These are phyloP conservation scores for Trichoderma atroviride DNA, from an alignment of 2,329 filamentous ascomycete genomes.

Conservation along the genomic window DNA sequence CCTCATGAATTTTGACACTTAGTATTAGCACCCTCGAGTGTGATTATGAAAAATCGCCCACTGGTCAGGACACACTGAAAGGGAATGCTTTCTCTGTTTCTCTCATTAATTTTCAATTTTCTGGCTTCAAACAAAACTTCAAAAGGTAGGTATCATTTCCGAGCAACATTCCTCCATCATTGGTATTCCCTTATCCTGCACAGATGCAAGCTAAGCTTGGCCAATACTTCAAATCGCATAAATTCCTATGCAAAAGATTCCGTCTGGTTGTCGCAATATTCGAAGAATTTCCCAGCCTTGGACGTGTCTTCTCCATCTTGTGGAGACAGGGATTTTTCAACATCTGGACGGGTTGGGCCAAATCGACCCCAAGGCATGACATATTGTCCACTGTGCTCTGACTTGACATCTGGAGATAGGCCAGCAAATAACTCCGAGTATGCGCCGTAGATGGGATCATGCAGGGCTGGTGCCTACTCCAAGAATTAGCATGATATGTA, in stretches of 20 bases:
- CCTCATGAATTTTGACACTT: too few relatives aligned
- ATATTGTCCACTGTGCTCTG: slow-evolving; percentile 32
- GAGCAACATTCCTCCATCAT: not conserved
- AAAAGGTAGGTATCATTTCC: not conserved
- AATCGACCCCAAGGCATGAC: slow-evolving; percentile 25
- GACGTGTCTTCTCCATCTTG: not conserved
- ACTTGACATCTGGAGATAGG: slow-evolving; percentile 47
- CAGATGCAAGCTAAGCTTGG: not conserved
- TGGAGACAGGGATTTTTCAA: not conserved
- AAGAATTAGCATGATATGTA: not conserved
- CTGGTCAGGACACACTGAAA: not conserved
- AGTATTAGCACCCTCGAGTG: not conserved
- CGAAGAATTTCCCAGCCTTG: slow-evolving; percentile 16
- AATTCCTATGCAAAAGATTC: slow-evolving; percentile 3
- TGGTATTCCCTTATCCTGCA: not conserved
- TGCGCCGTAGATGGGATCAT: slow-evolving; percentile 44
- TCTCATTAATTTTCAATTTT: not conserved
- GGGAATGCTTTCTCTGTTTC: not conserved
- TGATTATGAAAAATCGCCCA: not conserved
- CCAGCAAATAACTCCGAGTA: slow-evolving; percentile 54
- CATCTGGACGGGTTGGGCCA: slow-evolving; percentile 11
- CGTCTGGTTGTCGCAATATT: slow-evolving; percentile 20
- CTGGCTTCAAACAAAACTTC: not conserved
- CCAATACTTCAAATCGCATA: not conserved
- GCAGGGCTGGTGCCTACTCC: slow-evolving; percentile 27